A percentile compares a stretch with the other conserved stretches of the same genome.
Evolutionary conservation across 2,329 filamentous ascomycete genomes (phyloP).

Genomic region (Xylaria sp.): DNA sequence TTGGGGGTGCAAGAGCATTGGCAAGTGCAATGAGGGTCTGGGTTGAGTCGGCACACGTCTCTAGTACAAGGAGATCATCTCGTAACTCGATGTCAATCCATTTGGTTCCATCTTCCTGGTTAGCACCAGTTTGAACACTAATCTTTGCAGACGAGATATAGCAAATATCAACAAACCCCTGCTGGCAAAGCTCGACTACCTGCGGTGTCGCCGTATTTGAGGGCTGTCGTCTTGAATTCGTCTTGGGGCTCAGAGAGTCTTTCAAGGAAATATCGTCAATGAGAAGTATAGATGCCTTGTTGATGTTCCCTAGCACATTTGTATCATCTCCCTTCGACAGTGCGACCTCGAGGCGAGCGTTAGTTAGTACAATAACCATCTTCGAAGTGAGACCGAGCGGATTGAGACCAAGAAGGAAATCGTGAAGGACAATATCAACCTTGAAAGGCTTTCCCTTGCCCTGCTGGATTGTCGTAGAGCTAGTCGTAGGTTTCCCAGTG

Average conservation of each 20-base stretch:
- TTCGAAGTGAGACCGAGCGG: conserved; percentile 81
- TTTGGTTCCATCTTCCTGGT: conserved; percentile 67
- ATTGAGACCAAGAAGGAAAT: conserved; percentile 86
- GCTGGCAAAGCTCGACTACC: conserved; percentile 66
- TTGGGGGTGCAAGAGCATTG: conserved; percentile 83
- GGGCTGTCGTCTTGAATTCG: conserved; percentile 49
- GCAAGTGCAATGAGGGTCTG: conserved; percentile 86
- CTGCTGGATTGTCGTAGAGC: conserved; percentile 36
- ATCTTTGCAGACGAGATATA: conserved; percentile 85
- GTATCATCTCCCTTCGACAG: conserved; percentile 74
- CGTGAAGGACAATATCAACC: conserved; percentile 78
- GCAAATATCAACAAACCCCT: conserved; percentile 87
- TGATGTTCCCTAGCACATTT: conserved; percentile 72
- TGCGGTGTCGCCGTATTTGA: conserved; percentile 59
- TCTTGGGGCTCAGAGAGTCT: conserved; percentile 55
- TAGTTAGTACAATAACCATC: conserved; percentile 79
- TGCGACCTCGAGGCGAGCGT: conserved; percentile 75
- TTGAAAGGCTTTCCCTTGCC: conserved; percentile 66
- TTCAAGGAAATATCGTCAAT: conserved; percentile 75
- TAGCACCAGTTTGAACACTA: conserved; percentile 67
- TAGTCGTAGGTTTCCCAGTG: conserved; percentile 45
- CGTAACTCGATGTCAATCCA: conserved; percentile 82
- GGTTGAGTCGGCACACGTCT: conserved; percentile 96
- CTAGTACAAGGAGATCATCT: conserved; percentile 87
- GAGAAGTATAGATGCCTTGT: conserved; percentile 83